These are phyloP conservation scores for Fusarium stilboides DNA, from an alignment of 2,329 filamentous ascomycete species.

Conservation along the genomic window DNA sequence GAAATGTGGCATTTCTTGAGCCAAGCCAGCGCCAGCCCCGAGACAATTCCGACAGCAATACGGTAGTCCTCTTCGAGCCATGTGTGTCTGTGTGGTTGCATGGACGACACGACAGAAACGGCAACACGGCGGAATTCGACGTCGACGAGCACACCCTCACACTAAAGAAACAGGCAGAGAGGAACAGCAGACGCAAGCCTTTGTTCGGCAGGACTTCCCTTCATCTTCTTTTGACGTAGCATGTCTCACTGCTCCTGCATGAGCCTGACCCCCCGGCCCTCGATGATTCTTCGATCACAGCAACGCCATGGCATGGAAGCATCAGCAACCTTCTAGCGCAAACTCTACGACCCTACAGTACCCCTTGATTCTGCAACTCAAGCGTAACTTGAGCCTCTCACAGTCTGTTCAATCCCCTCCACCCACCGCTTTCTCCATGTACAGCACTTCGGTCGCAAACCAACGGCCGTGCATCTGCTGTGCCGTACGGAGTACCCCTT, in stretches of 20 bases:
- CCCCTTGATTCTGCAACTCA: slow-evolving; percentile 17
- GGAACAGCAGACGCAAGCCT: slow-evolving; percentile 6
- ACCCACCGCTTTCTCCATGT: neutral
- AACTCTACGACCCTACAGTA: slow-evolving; percentile 38
- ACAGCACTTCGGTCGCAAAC: neutral
- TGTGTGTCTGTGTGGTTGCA: slow-evolving; percentile 42
- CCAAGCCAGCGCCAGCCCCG: slow-evolving; percentile 5
- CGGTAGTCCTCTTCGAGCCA: slow-evolving; percentile 21
- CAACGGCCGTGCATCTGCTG: slow-evolving; percentile 9
- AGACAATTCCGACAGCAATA: slow-evolving; percentile 4
- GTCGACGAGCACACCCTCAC: slow-evolving; percentile 37
- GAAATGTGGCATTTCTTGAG: slow-evolving; percentile 11
- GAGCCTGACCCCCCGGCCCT: slow-evolving; percentile 2
- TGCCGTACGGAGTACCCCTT: too few species aligned
- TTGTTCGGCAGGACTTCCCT: slow-evolving; percentile 23
- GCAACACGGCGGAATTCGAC: slow-evolving; percentile 39
- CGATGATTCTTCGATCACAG: slow-evolving; percentile 31
- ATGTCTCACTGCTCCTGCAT: slow-evolving; percentile 38
- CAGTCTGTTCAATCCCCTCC: slow-evolving; percentile 1
- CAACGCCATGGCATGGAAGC: slow-evolving; percentile 25
- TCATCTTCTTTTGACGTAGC: slow-evolving; percentile 39
- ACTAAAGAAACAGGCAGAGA: neutral
- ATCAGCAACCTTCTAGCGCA: slow-evolving; percentile 47
- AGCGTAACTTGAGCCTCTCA: slow-evolving; percentile 24
- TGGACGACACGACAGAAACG: slow-evolving; percentile 25